These are phyloP conservation scores for Coemansia sp. DNA, from an alignment of 192 early-diverging fungal genomes.

Conservation along the genomic window DNA sequence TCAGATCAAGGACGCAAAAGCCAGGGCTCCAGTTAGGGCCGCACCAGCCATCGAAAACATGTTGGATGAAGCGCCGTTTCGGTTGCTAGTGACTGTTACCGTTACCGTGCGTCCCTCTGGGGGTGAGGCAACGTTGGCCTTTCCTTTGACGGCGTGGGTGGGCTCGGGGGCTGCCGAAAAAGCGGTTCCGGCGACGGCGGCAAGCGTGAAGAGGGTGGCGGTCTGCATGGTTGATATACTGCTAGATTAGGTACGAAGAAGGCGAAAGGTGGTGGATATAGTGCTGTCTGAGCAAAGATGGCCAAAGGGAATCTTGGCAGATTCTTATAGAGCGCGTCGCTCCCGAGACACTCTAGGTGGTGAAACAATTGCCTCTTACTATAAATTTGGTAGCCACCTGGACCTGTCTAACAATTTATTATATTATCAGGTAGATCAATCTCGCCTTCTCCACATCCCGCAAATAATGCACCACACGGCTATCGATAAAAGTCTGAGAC, in stretches of 20 bases:
- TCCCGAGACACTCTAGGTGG: background rate
- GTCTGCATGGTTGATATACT: slow-evolving; percentile 38
- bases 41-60: slow-evolving; percentile 45
- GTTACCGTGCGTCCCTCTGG: slow-evolving; percentile 50
- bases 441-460: background rate
- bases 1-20: slow-evolving; percentile 50
- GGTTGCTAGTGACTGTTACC: slow-evolving; percentile 34
- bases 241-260: background rate
- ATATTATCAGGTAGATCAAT: background rate
- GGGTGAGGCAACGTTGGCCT: slow-evolving; percentile 6
- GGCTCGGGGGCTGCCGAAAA: slow-evolving; percentile 38
- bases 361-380: background rate
- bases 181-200: slow-evolving; percentile 42
- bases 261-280: background rate
- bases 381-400: background rate
- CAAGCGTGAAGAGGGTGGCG: slow-evolving; percentile 32
- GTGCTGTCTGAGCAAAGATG: background rate
- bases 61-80: slow-evolving; percentile 36
- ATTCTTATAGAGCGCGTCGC: slow-evolving; percentile 4
- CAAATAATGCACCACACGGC: background rate
- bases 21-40: slow-evolving; percentile 46
- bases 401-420: background rate
- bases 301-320: background rate
- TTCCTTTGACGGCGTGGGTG: slow-evolving; percentile 23
- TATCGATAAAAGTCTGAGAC: background rate